Evolutionary conservation across 306 rosid genomes (phyloP), one percentile per base, ranked within the genome.

Genomic region (Potentilla sterilis): DNA sequence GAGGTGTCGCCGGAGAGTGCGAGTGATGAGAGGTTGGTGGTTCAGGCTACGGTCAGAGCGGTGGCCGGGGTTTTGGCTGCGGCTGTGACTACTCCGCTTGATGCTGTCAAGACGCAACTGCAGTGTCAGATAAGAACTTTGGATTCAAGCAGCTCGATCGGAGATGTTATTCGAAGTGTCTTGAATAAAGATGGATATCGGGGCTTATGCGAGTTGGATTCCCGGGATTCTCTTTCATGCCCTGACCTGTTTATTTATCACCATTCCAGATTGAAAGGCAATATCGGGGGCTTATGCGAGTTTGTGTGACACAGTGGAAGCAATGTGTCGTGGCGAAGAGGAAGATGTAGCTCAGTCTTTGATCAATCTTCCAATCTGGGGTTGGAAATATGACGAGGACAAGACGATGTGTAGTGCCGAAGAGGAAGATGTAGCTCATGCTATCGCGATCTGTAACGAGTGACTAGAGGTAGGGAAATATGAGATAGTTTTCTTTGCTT

Each of bases 281-380:
- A 52, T 16, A n/a, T n/a, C n/a, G n/a, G n/a, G n/a, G n/a, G n/a
- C n/a, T n/a, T n/a, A n/a, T n/a, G n/a, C 87, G 2, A 81, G 75
- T 71, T 77, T 92, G 55, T 92, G 97, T 12, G 89, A 89, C 69
- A 70, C 84, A n/a, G 89, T 89, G 19, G 96, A 92, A 80, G 85
- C 85, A 22, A 74, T 87, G 75, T 88, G 88, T 48, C 40, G 34
- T 41, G 79, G 77, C 42, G 80, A 85, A 47, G 89, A n/a, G n/a
- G n/a, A n/a, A n/a, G n/a, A n/a, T n/a, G n/a, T n/a, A 11, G 82
- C 86, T 21, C 86, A 83, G 70, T 77, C 85, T 10, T 81, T 88
- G 48, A 78, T 89, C 62, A 86, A 89, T 82, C 88, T 88, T 77
- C 97, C 96, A 6, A 78, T 92, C 41, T 88, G 97, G 96, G 85